phyloP scores from a whole-genome alignment of 202 grass and related monocot genomes.

The Panicum hallii region DNA sequence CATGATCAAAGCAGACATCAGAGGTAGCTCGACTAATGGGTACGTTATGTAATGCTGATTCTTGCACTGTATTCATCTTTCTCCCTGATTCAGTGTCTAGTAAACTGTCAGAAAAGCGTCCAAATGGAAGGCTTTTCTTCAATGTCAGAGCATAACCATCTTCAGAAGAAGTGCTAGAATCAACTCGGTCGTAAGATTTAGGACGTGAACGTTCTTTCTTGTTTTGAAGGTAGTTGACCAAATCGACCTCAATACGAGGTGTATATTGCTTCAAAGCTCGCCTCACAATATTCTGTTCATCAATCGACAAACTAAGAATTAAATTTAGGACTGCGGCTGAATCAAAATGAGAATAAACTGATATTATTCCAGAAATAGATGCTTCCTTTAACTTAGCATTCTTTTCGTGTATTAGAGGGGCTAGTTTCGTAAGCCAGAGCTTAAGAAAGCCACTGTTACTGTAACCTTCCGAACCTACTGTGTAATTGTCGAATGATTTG shows the following conservation, averaged over 20 bases:
- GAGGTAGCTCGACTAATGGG: slow-evolving; percentile 41
- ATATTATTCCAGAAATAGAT: slow-evolving; percentile 86
- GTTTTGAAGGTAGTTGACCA: slow-evolving; percentile 88
- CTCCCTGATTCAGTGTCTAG: slow-evolving; percentile 57
- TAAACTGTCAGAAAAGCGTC: slow-evolving; percentile 58
- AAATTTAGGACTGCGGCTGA: slow-evolving; percentile 82
- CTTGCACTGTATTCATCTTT: slow-evolving; percentile 57
- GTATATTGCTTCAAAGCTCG: slow-evolving; percentile 87
- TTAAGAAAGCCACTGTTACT: slow-evolving; percentile 85
- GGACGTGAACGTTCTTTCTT: slow-evolving; percentile 80
- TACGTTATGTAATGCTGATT: slow-evolving; percentile 47
- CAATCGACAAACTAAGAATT: slow-evolving; percentile 74
- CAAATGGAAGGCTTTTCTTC: slow-evolving; percentile 70
- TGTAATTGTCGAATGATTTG: slow-evolving; percentile 85
- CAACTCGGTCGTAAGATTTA: slow-evolving; percentile 76
- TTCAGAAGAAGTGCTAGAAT: slow-evolving; percentile 80
- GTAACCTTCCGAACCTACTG: slow-evolving; percentile 67
- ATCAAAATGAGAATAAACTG: slow-evolving; percentile 92
- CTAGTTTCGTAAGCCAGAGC: slow-evolving; percentile 88
- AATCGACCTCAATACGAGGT: slow-evolving; percentile 89
- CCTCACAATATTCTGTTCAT: slow-evolving; percentile 84
- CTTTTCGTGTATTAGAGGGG: slow-evolving; percentile 83
- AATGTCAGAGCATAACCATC: slow-evolving; percentile 66
- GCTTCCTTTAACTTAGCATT: slow-evolving; percentile 90
- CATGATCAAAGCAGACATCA: slow-evolving; percentile 39